Evolutionary conservation across 2,329 filamentous ascomycete genomes (phyloP).

Genomic region (Arachnomyces sp.): DNA sequence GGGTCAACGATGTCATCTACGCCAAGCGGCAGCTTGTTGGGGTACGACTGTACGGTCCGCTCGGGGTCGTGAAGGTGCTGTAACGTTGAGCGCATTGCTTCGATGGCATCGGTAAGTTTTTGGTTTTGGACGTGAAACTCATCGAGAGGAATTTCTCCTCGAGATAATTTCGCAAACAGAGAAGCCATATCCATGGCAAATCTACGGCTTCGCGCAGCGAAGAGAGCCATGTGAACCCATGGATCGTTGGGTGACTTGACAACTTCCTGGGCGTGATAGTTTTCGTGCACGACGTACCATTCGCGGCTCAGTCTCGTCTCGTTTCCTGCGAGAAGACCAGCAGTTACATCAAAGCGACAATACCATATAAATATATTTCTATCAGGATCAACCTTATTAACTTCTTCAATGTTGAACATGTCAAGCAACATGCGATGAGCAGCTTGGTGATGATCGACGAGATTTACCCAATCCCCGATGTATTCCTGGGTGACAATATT

Average conservation of each 20-base stretch:
- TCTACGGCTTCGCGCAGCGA: constrained; percentile 59
- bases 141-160: constrained; percentile 56
- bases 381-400: constrained; percentile 62
- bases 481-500: constrained; percentile 59
- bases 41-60: constrained; percentile 58
- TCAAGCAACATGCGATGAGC: constrained; percentile 73
- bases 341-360: constrained; percentile 75
- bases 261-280: constrained; percentile 56
- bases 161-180: constrained; percentile 62
- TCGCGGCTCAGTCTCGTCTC: constrained; percentile 65
- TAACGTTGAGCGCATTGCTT: constrained; percentile 43
- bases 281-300: constrained; percentile 64
- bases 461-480: constrained; percentile 88
- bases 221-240: constrained; percentile 59
- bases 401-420: constrained; percentile 68
- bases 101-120: constrained; percentile 40
- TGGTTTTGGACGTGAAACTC: constrained; percentile 59
- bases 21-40: constrained; percentile 44
- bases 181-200: constrained; percentile 74
- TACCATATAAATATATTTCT: constrained; percentile 83
- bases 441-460: constrained; percentile 86
- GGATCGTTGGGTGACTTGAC: constrained; percentile 55
- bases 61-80: constrained; percentile 41
- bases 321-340: constrained; percentile 73
- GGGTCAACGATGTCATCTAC: constrained; percentile 66